phyloP scores from a whole-genome alignment of 306 rosid species.

The Coriaria nepalensis region DNA sequence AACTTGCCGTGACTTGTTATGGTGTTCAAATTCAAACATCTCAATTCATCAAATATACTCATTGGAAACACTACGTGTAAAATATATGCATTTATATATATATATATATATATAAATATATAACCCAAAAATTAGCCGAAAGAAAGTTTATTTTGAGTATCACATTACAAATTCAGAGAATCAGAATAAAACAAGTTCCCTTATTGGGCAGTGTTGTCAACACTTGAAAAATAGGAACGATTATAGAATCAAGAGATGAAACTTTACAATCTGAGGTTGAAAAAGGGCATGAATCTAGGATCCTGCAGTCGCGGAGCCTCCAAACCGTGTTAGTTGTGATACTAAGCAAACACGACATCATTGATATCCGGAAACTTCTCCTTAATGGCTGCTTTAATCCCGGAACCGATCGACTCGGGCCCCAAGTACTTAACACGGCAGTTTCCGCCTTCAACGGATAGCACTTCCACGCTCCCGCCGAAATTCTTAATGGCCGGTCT shows the following conservation, averaged over 20 bases:
- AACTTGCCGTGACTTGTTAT: too few species aligned
- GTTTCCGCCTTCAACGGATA: slow-evolving; percentile 48
- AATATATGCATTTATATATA: not conserved
- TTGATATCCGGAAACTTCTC: slow-evolving; percentile 78
- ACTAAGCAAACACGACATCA: slow-evolving; percentile 43
- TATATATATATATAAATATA: not conserved
- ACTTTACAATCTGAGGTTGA: too few species aligned
- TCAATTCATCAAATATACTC: too few species aligned
- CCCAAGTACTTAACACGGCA: slow-evolving; percentile 64
- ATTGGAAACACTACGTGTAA: not conserved
- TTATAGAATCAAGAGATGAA: too few species aligned
- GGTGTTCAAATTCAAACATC: too few species aligned
- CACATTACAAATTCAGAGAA: too few species aligned
- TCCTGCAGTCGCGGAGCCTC: not conserved
- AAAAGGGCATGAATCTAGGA: too few species aligned
- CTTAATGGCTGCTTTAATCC: slow-evolving; percentile 81
- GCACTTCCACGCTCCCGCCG: slow-evolving; percentile 79
- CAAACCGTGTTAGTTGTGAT: slow-evolving; percentile 5
- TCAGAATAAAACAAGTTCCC: too few species aligned
- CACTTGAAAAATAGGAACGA: too few species aligned
- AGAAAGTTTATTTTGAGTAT: too few species aligned
- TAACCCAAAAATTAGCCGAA: not conserved
- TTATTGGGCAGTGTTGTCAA: too few species aligned
- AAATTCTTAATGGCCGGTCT: slow-evolving; percentile 85
- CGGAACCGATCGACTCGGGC: slow-evolving; percentile 81